A percentile compares a stretch with the other conserved stretches of the same genome.
Evolutionary conservation across 352 stramenopile species (phyloP).

Genomic region (Thalassiosira mediterranea): DNA sequence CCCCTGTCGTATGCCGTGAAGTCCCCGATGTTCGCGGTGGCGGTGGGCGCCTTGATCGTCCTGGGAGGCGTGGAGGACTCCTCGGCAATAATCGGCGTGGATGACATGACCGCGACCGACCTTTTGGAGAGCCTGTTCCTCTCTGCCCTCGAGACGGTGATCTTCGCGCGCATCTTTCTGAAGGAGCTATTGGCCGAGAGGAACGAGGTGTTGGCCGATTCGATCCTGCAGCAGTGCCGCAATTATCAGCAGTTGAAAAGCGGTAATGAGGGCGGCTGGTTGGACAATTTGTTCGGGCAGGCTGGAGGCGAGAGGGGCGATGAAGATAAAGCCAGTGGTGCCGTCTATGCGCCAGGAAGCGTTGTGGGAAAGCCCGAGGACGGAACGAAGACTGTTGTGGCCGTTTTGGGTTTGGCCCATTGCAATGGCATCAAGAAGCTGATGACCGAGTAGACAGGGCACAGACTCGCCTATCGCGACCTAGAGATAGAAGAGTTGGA

Average conservation of each 20-base stretch:
- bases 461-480: no score
- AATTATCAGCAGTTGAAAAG: conserved; percentile 42
- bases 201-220: conserved; percentile 64
- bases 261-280: conserved; percentile 9
- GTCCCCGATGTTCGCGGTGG: conserved; percentile 49
- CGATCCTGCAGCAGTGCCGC: conserved; percentile 68
- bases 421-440: conserved; percentile 79
- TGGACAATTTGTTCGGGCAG: conserved; percentile 25
- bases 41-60: conserved; percentile 24
- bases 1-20: conserved; percentile 59
- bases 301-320: conserved; percentile 3
- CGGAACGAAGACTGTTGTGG: conserved; percentile 60
- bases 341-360: conserved; percentile 47
- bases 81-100: conserved; percentile 10
- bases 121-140: conserved; percentile 47
- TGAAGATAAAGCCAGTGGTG: conserved; percentile 37
- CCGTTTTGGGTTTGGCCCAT: conserved; percentile 71
- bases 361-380: conserved; percentile 39
- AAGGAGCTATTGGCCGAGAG: conserved; percentile 68
- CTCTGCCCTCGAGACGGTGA: conserved; percentile 56
- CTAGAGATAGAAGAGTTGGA: no score
- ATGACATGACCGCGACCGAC: conserved; percentile 29
- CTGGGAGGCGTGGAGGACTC: conserved; percentile 36
- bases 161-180: conserved; percentile 67
- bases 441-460: conserved; percentile 44